These are phyloP conservation scores for Candida michaelii DNA, from an alignment of 805 yeast species.

Conservation along the genomic window DNA sequence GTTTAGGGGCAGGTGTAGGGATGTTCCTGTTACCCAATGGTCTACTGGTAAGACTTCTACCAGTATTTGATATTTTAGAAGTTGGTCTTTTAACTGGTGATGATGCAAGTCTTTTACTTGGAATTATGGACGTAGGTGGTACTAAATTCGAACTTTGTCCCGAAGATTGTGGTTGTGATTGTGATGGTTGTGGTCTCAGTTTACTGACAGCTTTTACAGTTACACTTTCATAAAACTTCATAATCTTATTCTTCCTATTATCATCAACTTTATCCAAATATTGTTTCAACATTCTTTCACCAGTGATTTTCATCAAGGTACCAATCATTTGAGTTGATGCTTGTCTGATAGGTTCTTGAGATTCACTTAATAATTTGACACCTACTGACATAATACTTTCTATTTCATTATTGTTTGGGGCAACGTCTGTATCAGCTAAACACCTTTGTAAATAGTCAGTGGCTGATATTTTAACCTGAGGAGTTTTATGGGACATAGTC, in stretches of 20 bases:
- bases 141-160: constrained; percentile 33
- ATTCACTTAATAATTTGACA: constrained; percentile 70
- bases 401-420: constrained; percentile 55
- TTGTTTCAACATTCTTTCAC: constrained; percentile 62
- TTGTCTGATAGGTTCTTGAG: constrained; percentile 80
- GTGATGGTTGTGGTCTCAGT: neutral
- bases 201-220: constrained; percentile 41
- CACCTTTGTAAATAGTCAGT: constrained; percentile 64
- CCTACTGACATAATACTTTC: constrained; percentile 57
- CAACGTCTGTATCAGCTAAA: constrained; percentile 46
- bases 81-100: constrained; percentile 60
- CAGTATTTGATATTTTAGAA: constrained; percentile 26
- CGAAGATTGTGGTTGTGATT: constrained; percentile 45
- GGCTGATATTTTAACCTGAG: constrained; percentile 76
- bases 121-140: constrained; percentile 62
- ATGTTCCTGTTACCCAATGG: constrained; percentile 28
- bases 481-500: constrained; percentile 73
- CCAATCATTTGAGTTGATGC: constrained; percentile 79
- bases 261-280: constrained; percentile 74
- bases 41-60: constrained; percentile 45
- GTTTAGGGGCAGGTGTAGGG: constrained; percentile 1
- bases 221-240: constrained; percentile 55
- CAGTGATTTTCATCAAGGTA: constrained; percentile 77
- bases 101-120: constrained; percentile 67
- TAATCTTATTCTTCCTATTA: constrained; percentile 65